Conservation (phyloP, 768 basidiomycete species). For the Lentinula aciculospora region DNA sequence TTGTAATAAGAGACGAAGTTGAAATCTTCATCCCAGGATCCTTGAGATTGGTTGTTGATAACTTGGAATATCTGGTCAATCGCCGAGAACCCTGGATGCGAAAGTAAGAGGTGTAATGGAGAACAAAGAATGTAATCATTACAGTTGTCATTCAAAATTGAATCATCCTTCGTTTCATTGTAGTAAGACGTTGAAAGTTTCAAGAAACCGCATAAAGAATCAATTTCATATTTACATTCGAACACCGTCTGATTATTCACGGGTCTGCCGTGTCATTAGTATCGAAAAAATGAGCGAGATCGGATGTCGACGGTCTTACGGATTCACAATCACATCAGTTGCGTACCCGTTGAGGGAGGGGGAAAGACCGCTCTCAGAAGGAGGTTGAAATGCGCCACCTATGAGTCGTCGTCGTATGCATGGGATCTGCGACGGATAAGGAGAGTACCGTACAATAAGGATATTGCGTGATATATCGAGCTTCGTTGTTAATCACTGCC, state of each 20-base stretch:
- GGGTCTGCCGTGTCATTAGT: constrained; percentile 35
- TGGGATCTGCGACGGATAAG: background rate
- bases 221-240: constrained; percentile 86
- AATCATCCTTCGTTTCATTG: constrained; percentile 61
- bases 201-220: constrained; percentile 74
- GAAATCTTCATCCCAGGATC: constrained; percentile 63
- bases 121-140: constrained; percentile 2
- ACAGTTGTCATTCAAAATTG: constrained; percentile 72
- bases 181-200: constrained; percentile 75
- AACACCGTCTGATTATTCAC: constrained; percentile 68
- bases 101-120: constrained; percentile 6
- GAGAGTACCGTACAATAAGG: constrained; percentile 53
- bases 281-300: background rate
- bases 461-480: constrained; percentile 63
- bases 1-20: constrained; percentile 76
- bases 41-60: constrained; percentile 71
- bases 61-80: constrained; percentile 71
- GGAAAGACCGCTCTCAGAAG: constrained; percentile 63
- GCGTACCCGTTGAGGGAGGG: constrained; percentile 68
- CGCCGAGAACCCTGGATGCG: constrained; percentile 53
- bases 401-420: background rate
- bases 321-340: constrained; percentile 63
- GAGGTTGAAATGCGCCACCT: constrained; percentile 76
- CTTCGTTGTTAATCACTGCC: constrained; percentile 81
- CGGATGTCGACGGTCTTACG: constrained; percentile 36